phyloP scores from a whole-genome alignment of 768 basidiomycete species.

The Trametes elegans region DNA sequence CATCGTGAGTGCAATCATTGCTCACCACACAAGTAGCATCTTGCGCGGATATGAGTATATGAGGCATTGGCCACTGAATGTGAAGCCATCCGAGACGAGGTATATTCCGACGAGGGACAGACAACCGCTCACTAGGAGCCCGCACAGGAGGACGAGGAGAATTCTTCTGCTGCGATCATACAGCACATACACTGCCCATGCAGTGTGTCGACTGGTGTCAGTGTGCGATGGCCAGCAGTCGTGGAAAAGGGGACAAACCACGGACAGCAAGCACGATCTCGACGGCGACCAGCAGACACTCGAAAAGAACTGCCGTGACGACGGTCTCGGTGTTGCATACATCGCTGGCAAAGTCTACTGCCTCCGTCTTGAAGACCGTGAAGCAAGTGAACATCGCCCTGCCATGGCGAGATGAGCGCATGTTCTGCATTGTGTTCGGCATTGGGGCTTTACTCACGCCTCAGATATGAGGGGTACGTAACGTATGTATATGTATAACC shows the following conservation, averaged over 20 bases:
- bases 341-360: background rate
- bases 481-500: background rate
- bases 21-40: background rate
- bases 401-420: background rate
- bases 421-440: no score
- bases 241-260: background rate
- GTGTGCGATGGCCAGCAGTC: background rate
- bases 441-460: background rate
- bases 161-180: slow-evolving; percentile 1
- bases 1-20: background rate
- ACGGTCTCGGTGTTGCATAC: background rate
- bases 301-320: background rate
- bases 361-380: background rate
- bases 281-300: slow-evolving; percentile 3
- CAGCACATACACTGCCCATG: background rate
- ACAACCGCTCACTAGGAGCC: background rate
- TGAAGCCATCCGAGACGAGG: background rate
- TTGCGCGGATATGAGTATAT: background rate
- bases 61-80: background rate
- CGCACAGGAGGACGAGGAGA: background rate
- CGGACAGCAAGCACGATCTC: slow-evolving; percentile 10
- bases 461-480: background rate
- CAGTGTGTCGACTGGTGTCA: background rate
- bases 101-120: background rate
- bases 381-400: background rate